Conservation (phyloP, 306 rosid genomes). For the Hippophae gyantsensis region DNA sequence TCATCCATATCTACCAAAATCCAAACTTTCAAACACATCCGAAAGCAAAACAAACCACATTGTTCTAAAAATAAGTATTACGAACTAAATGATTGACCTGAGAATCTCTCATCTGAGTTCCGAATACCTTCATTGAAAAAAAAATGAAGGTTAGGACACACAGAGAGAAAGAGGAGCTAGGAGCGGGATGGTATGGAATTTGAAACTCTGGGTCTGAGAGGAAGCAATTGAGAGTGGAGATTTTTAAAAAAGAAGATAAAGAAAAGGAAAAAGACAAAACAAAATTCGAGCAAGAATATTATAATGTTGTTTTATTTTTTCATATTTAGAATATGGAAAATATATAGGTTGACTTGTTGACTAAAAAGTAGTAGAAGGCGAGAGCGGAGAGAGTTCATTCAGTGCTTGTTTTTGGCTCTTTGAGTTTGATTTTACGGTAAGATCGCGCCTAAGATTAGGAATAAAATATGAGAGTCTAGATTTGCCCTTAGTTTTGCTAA, state of each 20-base stretch:
- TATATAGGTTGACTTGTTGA: too few relatives aligned
- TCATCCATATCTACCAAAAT: neutral
- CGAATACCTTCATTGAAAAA: conserved; percentile 21
- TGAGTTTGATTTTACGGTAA: neutral
- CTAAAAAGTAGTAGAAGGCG: too few relatives aligned
- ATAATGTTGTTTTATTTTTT: too few relatives aligned
- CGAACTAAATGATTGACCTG: conserved; percentile 33
- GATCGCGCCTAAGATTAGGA: conserved; percentile 10
- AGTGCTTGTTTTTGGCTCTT: too few relatives aligned
- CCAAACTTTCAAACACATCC: neutral
- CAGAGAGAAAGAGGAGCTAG: neutral
- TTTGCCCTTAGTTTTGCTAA: neutral
- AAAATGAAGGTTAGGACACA: conserved; percentile 1
- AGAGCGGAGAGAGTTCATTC: too few relatives aligned
- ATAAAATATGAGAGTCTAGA: neutral
- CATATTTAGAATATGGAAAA: too few relatives aligned
- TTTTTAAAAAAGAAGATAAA: neutral
- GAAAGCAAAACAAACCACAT: neutral
- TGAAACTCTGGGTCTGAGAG: neutral
- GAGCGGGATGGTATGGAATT: conserved; percentile 20
- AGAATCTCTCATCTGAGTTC: conserved; percentile 35
- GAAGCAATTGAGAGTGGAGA: neutral
- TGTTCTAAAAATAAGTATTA: too few relatives aligned
- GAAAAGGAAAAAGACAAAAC: neutral
- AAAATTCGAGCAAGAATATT: too few relatives aligned